phyloP scores from a whole-genome alignment of 208 protist species.

The Trypanosoma mega region DNA sequence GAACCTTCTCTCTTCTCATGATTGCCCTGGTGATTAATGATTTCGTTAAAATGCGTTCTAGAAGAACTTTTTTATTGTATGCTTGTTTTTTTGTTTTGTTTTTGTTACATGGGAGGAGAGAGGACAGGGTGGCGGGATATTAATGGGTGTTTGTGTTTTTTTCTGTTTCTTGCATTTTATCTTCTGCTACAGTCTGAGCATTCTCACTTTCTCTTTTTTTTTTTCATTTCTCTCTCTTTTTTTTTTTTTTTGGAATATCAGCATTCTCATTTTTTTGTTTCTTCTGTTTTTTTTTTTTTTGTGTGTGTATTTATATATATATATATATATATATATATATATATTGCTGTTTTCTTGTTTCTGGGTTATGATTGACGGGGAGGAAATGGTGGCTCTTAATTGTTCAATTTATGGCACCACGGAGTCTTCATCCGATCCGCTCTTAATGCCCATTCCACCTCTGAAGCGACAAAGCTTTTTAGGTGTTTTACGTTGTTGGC shows the following conservation, averaged over 20 bases:
- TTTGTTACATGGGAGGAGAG: no score
- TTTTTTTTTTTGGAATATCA: slow-evolving; percentile 6
- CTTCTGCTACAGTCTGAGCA: neutral
- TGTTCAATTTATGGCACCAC: neutral
- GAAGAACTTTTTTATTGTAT: no score
- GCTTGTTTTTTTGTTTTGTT: no score
- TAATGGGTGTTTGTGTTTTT: no score
- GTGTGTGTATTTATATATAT: slow-evolving; percentile 5
- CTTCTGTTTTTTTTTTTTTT: neutral
- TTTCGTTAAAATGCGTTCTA: no score
- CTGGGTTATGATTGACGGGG: slow-evolving; percentile 6
- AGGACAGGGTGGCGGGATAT: no score
- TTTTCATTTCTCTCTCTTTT: slow-evolving; percentile 21
- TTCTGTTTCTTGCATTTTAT: neutral
- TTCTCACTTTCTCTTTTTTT: slow-evolving; percentile 1
- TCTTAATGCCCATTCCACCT: slow-evolving; percentile 1
- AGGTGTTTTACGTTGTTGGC: neutral
- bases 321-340: neutral
- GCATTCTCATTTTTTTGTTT: slow-evolving; percentile 1
- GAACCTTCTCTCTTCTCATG: no score
- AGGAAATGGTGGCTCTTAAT: slow-evolving; percentile 5
- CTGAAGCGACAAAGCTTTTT: neutral
- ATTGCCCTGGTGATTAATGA: no score
- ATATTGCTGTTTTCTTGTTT: neutral
- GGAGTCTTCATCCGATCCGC: neutral